Base-by-base conservation (phyloP, 2,329 filamentous ascomycete species). In the Colletotrichum coccodes region DNA sequence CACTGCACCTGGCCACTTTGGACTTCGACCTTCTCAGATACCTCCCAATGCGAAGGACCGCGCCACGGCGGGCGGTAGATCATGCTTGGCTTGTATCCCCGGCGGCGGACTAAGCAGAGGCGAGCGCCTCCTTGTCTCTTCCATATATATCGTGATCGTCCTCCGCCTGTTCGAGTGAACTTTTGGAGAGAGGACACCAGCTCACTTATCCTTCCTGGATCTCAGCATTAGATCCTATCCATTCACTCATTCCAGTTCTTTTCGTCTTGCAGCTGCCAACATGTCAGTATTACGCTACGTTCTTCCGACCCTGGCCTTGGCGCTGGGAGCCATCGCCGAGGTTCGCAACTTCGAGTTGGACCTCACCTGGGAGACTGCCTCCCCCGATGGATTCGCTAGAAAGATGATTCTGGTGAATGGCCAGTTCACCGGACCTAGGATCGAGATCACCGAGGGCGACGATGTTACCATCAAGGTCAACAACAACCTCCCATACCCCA, bases 381-480 rank as follows among this genome's bases (percentile, higher is more conserved):
- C 80, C 0, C 83, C 83, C 0, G 81, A 85, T 76, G 87, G 87
- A 28, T 78, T 81, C 63, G 66, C 76, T 0, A 77, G 82, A 14
- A 71, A 82, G 46, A 82, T 85, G 77, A 73, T 85, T 70, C 79
- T 91, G 47, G 78, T 90, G 73, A 91, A 92, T 70, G 86, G 85
- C 12, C 82, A 88, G 72, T 89, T 87, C 56, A 90, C 91, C 0
- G 91, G 89, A 0, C 91, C 91, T 0, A 78, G 82, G 2, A 82
- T 92, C 9, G 82, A 86, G 54, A 81, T 86, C 9, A 77, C 83
- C 50, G 83, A 88, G 75, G 87, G 85, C 21, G 86, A 89, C 61
- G 75, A 78, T 26, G 80, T 86, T 3, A 73, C 79, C n/a, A 76
- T 86, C 6, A 72, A 75, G 4, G 82, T 88, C 3, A 72, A 79